Conservation (phyloP, 805 yeast species). For the Candida nonsorbophila region DNA sequence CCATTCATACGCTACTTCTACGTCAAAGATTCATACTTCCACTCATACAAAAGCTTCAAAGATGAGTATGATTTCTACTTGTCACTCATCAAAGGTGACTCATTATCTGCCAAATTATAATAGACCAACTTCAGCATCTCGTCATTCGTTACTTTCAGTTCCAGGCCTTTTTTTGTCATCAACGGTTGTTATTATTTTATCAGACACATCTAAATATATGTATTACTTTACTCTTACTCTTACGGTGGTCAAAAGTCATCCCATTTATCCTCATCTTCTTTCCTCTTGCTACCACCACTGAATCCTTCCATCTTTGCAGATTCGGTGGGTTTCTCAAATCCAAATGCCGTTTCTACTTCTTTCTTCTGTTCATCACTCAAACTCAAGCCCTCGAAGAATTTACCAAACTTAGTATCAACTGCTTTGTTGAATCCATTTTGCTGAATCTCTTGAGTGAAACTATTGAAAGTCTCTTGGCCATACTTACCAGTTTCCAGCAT, state of each 20-base stretch:
- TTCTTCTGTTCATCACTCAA: slow-evolving; percentile 23
- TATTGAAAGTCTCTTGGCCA: slow-evolving; percentile 63
- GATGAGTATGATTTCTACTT: slow-evolving; percentile 37
- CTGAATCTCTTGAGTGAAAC: slow-evolving; percentile 45
- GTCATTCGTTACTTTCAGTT: too few species aligned
- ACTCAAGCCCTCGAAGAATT: slow-evolving; percentile 54
- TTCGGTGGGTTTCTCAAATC: slow-evolving; percentile 52
- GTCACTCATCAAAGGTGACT: slow-evolving; percentile 5
- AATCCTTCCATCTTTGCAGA: slow-evolving; percentile 54
- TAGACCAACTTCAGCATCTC: too few species aligned
- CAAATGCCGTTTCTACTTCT: slow-evolving; percentile 61
- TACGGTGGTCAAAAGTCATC: slow-evolving; percentile 70
- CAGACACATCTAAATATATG: too few species aligned
- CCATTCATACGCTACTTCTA: slow-evolving; percentile 45
- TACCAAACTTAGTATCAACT: slow-evolving; percentile 44
- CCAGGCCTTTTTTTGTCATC: too few species aligned
- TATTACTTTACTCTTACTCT: too few species aligned
- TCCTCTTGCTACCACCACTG: slow-evolving; percentile 29
- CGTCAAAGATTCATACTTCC: slow-evolving; percentile 58
- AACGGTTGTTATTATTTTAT: too few species aligned
- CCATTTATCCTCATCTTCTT: slow-evolving; percentile 59
- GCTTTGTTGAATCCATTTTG: slow-evolving; percentile 35
- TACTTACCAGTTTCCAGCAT: slow-evolving; percentile 82
- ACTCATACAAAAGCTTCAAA: slow-evolving; percentile 39
- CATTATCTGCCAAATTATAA: slow-evolving; percentile 4